These are phyloP conservation scores for Decorospora gaudefroyi DNA, from an alignment of 2,329 filamentous ascomycete species.

Conservation along the genomic window DNA sequence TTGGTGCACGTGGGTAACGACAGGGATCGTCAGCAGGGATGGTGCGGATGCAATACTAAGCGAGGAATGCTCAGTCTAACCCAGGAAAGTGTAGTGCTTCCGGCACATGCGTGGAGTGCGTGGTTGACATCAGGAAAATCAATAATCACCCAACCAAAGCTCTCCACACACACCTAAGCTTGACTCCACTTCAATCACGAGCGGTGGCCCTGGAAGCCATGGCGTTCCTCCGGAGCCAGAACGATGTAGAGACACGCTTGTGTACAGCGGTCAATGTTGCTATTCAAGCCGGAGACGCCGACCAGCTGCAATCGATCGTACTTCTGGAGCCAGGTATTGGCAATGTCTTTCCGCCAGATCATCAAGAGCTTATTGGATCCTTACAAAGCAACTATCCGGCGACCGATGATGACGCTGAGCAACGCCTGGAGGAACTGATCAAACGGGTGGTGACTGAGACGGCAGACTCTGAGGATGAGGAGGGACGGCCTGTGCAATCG, in stretches of 20 bases:
- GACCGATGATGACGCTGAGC: conserved; percentile 22
- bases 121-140: no score
- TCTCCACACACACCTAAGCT: conserved; percentile 13
- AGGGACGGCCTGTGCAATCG: conserved; percentile 59
- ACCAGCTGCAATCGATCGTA: conserved; percentile 34
- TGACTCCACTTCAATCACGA: conserved; percentile 15
- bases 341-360: conserved; percentile 28
- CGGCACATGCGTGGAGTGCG: no score
- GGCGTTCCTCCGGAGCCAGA: conserved; percentile 28
- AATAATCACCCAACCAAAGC: conserved; percentile 11
- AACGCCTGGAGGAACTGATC: conserved; percentile 33
- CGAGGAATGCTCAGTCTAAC: conserved; percentile 11
- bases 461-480: conserved; percentile 60
- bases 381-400: conserved; percentile 33
- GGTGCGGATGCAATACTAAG: conserved; percentile 6
- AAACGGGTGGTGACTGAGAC: conserved; percentile 48
- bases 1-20: no score
- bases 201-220: conserved; percentile 20
- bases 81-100: no score
- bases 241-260: conserved; percentile 33
- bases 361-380: conserved; percentile 36
- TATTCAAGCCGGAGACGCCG: conserved; percentile 28
- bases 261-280: conserved; percentile 37
- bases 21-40: conserved; percentile 17
- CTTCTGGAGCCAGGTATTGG: conserved; percentile 33